A percentile compares a stretch with the other conserved stretches of the same genome.
Evolutionary conservation across 495 filamentous ascomycete genomes (phyloP).

Genomic region (Rhypophila decipiens): DNA sequence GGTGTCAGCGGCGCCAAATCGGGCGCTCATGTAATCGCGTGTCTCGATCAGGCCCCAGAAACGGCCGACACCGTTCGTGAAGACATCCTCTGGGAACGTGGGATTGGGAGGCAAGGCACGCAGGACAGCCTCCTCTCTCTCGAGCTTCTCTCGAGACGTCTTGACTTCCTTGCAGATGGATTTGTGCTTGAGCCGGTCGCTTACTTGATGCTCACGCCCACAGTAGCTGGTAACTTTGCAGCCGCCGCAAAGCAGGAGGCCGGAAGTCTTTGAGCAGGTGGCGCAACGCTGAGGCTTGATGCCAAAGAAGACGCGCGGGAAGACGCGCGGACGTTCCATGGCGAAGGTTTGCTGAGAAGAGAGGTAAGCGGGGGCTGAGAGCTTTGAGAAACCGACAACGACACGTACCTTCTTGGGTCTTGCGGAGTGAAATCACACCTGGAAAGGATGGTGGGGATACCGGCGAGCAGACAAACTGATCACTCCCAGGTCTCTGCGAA

Average conservation of each 20-base stretch:
- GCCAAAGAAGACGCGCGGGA: neutral
- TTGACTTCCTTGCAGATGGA: constrained; percentile 34
- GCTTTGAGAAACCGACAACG: too few species aligned
- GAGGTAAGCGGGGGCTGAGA: too few species aligned
- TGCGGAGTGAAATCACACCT: too few species aligned
- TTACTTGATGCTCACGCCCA: constrained; percentile 34
- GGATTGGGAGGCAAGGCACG: constrained; percentile 11
- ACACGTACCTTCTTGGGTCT: too few species aligned
- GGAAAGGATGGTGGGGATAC: too few species aligned
- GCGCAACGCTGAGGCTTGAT: neutral
- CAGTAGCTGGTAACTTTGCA: constrained; percentile 46
- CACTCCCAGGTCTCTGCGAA: too few species aligned
- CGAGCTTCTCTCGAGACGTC: constrained; percentile 16
- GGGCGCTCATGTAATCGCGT: neutral
- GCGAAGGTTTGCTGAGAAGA: too few species aligned
- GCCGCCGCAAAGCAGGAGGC: constrained; percentile 22
- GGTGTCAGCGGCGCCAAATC: neutral
- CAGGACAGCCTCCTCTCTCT: constrained; percentile 29
- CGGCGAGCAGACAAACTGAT: too few species aligned
- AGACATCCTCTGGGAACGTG: neutral
- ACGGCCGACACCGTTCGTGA: neutral
- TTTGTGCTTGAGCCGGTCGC: constrained; percentile 36
- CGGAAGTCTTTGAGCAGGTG: neutral
- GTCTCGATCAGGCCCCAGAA: neutral
- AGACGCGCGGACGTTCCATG: too few species aligned